Evolutionary conservation across 129 eudicot genomes (phyloP), one percentile per base, ranked within the genome.

Genomic region (Flaveria robusta): DNA sequence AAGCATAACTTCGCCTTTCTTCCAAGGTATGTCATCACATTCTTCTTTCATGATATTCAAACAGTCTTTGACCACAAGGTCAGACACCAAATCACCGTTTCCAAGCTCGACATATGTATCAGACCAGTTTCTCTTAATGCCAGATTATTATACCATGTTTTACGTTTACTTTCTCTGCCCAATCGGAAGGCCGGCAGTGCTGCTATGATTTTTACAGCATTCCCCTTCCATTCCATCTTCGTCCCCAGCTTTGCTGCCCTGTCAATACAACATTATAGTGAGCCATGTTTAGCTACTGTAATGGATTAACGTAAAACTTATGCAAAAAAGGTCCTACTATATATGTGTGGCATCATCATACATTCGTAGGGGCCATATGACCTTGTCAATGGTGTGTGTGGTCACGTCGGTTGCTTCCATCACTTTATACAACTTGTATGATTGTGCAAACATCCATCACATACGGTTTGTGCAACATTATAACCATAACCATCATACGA

Each of bases 1-100:
- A n/a, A 68, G 80, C 55, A 74, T 43, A 59, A 74, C 64, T 51
- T 81, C 72, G 22, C 84, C 84, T 68, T 81, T 81, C 81, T 81
- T 69, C 84, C 84, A 81, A 56, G 72, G 76, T 45, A 81, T 81
- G 0, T 20, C 45, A 15, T 70, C 81, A 23, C 81, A 49, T 77
- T 81, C 85, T 43, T 81, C 77, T 55, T 81, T 74, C 73, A 81
- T 9, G 7, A 76, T 76, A 13, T 51, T 76, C 66, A 24, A 26
- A 23, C 71, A 69, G 31, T 81, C 81, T 50, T 81, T 23, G 29
- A 75, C 2, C 7, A 3, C 65, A 15, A 69, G 42, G 63, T 22
- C 74, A 5, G 74, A 67, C 23, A 76, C 34, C 1, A 47, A 12
- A 10, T 69, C 71, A 4, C 85, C 85, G 12, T 81, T 76, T 23